Evolutionary conservation across 2,329 filamentous ascomycete genomes (phyloP), one percentile per base, ranked within the genome.

Genomic region (Nemania sp.): DNA sequence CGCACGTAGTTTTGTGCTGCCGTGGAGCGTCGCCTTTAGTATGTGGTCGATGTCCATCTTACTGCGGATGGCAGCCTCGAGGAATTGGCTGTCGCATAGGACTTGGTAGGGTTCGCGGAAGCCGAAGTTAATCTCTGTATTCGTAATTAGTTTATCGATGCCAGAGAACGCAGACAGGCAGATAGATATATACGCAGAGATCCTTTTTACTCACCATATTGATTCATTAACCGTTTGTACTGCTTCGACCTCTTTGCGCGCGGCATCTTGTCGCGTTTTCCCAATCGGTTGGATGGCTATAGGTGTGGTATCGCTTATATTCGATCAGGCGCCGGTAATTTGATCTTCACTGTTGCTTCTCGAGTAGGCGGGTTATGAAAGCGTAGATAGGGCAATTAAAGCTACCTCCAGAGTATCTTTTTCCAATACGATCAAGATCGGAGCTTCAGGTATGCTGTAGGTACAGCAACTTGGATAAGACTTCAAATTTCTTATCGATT

Each of bases 21-120:
- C 94, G 77, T 97, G 93, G 3, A 97, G 84, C n/a, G 93, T 96
- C 66, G 92, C 87, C 77, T 94, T 89, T 32, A 98, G 83, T 24
- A 91, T 89, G 43, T 87, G 86, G 57, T 92, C 83, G n/a, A 98
- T 84, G 70, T 97, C 92, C 92, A 98, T 97, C 76, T 95, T 96
- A 83, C 92, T 96, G 57, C 89, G 88, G 72, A 91, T 89, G 24
- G 94, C 90, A 78, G 97, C 93, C 76, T 88, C 87, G 59, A 98
- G 87, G 74, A 98, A 93, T 72, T 94, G 89, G 67, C 93, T 92
- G 78, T 97, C 94, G 69, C 98, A 90, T 51, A 97, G 84, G 59
- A 97, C 91, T 82, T 98, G 96, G 82, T 98, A 98, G 11, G 96
- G 94, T 82, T 96, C 92, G 74, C 94, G 93, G 80, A 98, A 98